Evolutionary conservation across 129 eudicot species (phyloP).

Genomic region (Centaurea solstitialis): DNA sequence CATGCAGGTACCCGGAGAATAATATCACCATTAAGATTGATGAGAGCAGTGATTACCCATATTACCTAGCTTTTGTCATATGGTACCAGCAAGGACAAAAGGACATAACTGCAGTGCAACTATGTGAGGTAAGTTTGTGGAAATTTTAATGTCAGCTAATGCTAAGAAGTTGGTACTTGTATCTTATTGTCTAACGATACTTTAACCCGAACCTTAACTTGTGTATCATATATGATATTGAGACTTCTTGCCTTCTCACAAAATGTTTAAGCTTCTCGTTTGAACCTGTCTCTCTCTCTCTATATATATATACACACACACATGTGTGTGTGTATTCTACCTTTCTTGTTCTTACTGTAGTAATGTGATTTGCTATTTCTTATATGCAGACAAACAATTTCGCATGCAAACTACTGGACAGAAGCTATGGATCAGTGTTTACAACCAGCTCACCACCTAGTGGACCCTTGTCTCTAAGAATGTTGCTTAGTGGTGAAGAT

Average conservation of each 20-base stretch:
- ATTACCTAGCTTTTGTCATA: constrained; percentile 73
- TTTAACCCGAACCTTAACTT: background rate
- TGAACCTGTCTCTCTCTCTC: background rate
- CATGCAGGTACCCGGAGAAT: constrained; percentile 72
- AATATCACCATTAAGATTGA: constrained; percentile 79
- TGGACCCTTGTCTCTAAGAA: constrained; percentile 67
- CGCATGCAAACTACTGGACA: constrained; percentile 65
- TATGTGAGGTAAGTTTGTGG: constrained; percentile 58
- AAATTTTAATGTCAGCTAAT: background rate
- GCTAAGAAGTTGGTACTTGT: background rate
- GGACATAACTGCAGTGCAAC: constrained; percentile 84
- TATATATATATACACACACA: too few species aligned
- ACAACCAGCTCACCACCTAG: constrained; percentile 73
- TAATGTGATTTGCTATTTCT: background rate
- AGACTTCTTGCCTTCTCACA: too few species aligned
- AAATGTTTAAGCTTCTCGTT: too few species aligned
- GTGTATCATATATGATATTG: too few species aligned
- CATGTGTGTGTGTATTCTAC: background rate
- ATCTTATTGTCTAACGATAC: background rate
- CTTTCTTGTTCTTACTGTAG: background rate
- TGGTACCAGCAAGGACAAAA: constrained; percentile 79
- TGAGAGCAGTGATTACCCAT: constrained; percentile 73
- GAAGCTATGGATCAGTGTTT: constrained; percentile 87
- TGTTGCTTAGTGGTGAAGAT: constrained; percentile 71
- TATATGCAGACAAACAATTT: constrained; percentile 58